Evolutionary conservation across 306 rosid species (phyloP), one percentile per base, ranked within the genome.

Genomic region (Casuarina equisetifolia): DNA sequence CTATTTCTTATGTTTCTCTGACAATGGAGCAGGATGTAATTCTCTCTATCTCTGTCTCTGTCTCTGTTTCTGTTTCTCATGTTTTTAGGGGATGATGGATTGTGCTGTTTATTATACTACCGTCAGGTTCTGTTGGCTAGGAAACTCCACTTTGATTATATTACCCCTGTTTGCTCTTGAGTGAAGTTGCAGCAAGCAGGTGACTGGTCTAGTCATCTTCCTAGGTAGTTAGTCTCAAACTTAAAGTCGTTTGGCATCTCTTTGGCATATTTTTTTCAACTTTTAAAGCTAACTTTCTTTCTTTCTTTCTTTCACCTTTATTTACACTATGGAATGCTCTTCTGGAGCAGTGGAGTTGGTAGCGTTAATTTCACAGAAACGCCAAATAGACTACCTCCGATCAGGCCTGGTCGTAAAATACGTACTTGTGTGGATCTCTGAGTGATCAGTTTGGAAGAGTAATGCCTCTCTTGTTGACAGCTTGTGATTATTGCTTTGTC

Each of bases 1-100:
- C 97, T 35, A 96, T 91, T 53, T 95, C 92, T 74, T 97, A 92
- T 84, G 97, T 95, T 76, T 95, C 94, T 52, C 93, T 70, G 68
- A 88, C 87, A 81, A 73, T 95, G 69, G 78, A 96, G 76, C 88
- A 84, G 78, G 97, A 97, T 19, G 97, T 95, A 84, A 92, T 97
- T 87, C 52, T 79, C 57, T 25, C 79, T 61, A 57, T 61, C 73
- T 53, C 70, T 64, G 12, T 48, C n/a, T n/a, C n/a, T n/a, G n/a
- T n/a, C 9, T 44, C 32, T 25, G 32, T 25, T 25, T 25, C 32
- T 25, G 32, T 25, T 25, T 25, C 32, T 25, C 32, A 0, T 4
- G 12, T 45, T 45, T 53, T 74, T 1, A 17, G 39, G 1, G 46
- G 73, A 79, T 57, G 42, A 39, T 70, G 57, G 40, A 80, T 78